Conservation (phyloP, 176 grass and related monocot genomes). For the Stipa capillata region DNA sequence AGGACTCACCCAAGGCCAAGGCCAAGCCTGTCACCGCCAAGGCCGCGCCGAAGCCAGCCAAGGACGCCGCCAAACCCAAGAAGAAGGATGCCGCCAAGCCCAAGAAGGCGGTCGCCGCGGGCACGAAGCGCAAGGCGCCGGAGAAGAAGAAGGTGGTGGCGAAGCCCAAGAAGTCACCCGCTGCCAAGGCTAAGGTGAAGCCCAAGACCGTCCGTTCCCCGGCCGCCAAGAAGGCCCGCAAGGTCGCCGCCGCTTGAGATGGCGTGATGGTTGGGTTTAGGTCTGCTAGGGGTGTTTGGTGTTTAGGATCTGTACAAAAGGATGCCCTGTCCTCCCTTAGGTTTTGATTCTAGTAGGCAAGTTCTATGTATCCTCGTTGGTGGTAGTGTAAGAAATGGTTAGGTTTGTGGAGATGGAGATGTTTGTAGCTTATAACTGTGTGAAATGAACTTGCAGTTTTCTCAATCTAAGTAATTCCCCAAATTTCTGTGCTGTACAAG, state of each 20-base stretch:
- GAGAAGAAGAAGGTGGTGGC: conserved; percentile 26
- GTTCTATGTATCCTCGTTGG: not conserved
- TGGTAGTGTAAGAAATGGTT: not conserved
- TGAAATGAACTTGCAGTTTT: not conserved
- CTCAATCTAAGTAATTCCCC: not conserved
- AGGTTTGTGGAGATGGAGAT: not conserved
- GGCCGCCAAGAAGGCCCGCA: conserved; percentile 34
- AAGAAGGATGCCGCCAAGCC: conserved; percentile 16
- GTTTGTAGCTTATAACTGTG: not conserved
- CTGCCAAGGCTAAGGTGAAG: not conserved
- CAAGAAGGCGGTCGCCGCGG: conserved; percentile 1
- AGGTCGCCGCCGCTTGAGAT: conserved; percentile 2
- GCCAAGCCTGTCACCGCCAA: not conserved
- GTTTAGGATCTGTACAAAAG: conserved; percentile 34
- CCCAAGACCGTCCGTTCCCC: conserved; percentile 33
- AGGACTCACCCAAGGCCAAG: conserved; percentile 20
- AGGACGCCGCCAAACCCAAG: not conserved
- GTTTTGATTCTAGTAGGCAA: not conserved
- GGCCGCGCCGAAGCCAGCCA: conserved; percentile 8
- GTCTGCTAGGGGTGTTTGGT: not conserved
- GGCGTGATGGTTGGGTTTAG: not conserved
- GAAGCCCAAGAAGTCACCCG: conserved; percentile 13
- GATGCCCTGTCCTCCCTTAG: not conserved
- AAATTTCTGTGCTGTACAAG: not conserved
- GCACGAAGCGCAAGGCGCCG: conserved; percentile 38